phyloP scores from a whole-genome alignment of 139 green algal species.

The Pedinophyceae sp. region DNA sequence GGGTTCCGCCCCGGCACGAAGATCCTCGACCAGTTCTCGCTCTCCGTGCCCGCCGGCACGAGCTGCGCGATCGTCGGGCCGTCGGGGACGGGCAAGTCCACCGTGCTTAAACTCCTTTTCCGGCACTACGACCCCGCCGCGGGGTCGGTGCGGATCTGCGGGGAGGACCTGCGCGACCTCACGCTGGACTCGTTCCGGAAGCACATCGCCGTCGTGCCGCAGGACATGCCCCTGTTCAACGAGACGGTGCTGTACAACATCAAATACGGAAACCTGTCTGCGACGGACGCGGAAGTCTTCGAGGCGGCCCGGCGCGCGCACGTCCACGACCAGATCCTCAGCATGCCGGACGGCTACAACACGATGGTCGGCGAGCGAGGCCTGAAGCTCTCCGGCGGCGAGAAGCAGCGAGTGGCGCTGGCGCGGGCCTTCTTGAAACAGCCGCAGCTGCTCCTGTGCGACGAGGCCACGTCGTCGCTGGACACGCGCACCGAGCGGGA shows the following conservation, averaged over 20 bases:
- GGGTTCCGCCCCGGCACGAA: conserved; percentile 40
- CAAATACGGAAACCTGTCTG: conserved; percentile 48
- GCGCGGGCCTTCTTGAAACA: conserved; percentile 65
- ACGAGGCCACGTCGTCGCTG: conserved; percentile 25
- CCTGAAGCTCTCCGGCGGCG: conserved; percentile 81
- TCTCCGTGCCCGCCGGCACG: conserved; percentile 59
- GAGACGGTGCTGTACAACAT: conserved; percentile 89
- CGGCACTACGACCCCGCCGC: conserved; percentile 67
- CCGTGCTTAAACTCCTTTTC: conserved; percentile 30
- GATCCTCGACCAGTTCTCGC: conserved; percentile 30
- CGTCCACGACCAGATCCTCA: conserved; percentile 72
- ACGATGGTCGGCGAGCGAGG: conserved; percentile 86
- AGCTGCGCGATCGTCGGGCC: conserved; percentile 77
- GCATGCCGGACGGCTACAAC: conserved; percentile 71
- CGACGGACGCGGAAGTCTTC: conserved; percentile 37
- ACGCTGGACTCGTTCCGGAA: conserved; percentile 1
- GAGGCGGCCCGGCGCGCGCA: conserved; percentile 34
- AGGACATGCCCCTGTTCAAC: conserved; percentile 94
- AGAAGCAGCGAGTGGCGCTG: conserved; percentile 89
- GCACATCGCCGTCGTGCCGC: conserved; percentile 20
- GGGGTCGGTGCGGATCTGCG: conserved; percentile 44
- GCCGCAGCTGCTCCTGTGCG: conserved; percentile 15
- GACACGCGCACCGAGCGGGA: conserved; percentile 19
- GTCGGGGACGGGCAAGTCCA: conserved; percentile 70
- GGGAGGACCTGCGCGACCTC: conserved; percentile 30